A percentile compares a stretch with the other conserved stretches of the same genome.
These are phyloP conservation scores for Rosa rugosa DNA, from an alignment of 306 rosid species.

Conservation along the genomic window DNA sequence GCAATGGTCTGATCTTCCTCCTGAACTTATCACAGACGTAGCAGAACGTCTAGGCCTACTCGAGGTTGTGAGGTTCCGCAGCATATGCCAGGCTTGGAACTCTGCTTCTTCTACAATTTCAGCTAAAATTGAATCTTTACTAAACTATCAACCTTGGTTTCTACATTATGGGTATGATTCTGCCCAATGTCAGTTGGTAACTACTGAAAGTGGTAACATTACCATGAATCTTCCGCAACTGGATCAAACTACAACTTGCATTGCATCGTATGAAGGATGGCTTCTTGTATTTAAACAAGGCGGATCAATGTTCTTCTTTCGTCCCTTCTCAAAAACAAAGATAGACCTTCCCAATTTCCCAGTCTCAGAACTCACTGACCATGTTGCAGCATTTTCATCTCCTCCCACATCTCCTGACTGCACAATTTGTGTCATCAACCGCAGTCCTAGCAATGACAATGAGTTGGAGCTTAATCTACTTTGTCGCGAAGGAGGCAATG, in stretches of 20 bases:
- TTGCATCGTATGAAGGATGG: constrained; percentile 42
- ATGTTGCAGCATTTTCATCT: constrained; percentile 32
- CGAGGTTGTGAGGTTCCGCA: constrained; percentile 28
- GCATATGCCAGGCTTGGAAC: constrained; percentile 38
- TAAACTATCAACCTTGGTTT: constrained; percentile 18
- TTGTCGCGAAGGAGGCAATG: background rate
- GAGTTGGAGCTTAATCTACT: constrained; percentile 1
- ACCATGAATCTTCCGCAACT: constrained; percentile 19
- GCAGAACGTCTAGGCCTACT: constrained; percentile 13
- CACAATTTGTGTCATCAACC: constrained; percentile 15
- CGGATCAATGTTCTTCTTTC: constrained; percentile 33
- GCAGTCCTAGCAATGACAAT: rapidly evolving
- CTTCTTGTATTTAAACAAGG: constrained; percentile 23
- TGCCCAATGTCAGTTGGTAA: background rate
- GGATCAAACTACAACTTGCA: constrained; percentile 28
- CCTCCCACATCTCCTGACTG: constrained; percentile 28
- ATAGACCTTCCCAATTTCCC: constrained; percentile 36
- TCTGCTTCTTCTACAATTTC: constrained; percentile 16
- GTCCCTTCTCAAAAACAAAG: constrained; percentile 30
- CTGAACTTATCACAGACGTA: constrained; percentile 17
- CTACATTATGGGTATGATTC: constrained; percentile 12
- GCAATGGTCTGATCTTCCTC: constrained; percentile 32
- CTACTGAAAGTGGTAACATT: background rate
- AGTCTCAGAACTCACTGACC: background rate
- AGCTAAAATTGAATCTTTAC: background rate